A percentile compares a stretch with the other conserved stretches of the same genome.
Conservation (phyloP, 2,329 filamentous ascomycete genomes). For the Xylariales sp. region DNA sequence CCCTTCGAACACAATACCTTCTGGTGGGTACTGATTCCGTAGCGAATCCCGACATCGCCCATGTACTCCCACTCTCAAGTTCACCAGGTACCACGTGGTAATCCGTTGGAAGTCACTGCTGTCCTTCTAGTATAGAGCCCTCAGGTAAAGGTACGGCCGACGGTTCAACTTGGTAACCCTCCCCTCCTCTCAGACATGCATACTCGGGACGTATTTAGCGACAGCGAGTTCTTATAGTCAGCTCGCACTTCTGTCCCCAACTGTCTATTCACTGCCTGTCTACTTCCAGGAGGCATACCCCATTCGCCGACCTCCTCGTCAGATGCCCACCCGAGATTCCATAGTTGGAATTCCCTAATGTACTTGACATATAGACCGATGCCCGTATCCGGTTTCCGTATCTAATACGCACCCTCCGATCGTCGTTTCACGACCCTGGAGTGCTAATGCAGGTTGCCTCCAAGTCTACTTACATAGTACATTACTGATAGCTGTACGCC, state of each 20-base stretch:
- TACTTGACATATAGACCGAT: conserved; percentile 29
- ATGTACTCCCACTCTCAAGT: conserved; percentile 27
- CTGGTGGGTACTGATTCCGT: conserved; percentile 21
- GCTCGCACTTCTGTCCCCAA: conserved; percentile 23
- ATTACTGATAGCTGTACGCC: conserved; percentile 34
- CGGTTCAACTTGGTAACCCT: conserved; percentile 11
- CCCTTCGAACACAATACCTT: conserved; percentile 26
- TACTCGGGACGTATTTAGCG: conserved; percentile 17
- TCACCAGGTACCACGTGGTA: conserved; percentile 29
- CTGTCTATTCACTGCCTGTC: conserved; percentile 14
- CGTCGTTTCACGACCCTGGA: conserved; percentile 21
- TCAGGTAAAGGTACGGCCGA: conserved; percentile 16
- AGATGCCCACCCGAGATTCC: conserved; percentile 26
- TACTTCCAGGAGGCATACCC: conserved; percentile 21
- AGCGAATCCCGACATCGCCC: conserved; percentile 37
- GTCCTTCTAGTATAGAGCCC: conserved; percentile 15
- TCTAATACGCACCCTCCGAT: conserved; percentile 23
- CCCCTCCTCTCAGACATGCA: not conserved
- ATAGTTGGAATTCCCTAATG: conserved; percentile 12
- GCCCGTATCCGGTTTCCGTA: conserved; percentile 26
- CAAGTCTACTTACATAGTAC: conserved; percentile 28
- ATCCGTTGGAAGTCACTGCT: conserved; percentile 19
- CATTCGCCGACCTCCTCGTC: conserved; percentile 27
- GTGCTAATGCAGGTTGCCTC: conserved; percentile 29
- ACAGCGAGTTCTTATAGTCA: conserved; percentile 14